These are phyloP conservation scores for Neurospora sp. DNA, from an alignment of 495 filamentous ascomycete species.

Conservation along the genomic window DNA sequence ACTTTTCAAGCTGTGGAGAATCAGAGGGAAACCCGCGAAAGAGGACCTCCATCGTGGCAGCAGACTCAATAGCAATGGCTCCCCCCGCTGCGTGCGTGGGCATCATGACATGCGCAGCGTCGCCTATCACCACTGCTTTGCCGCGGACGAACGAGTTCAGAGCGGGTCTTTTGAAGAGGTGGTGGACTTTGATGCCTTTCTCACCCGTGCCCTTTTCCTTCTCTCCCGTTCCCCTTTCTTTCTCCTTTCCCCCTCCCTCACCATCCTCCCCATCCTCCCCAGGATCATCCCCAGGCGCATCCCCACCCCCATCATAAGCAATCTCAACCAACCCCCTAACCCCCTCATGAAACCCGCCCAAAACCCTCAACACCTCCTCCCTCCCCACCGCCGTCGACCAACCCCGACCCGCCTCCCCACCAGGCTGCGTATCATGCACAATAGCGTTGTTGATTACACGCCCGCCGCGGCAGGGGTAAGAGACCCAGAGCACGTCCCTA, in stretches of 20 bases:
- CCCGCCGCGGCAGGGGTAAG: slow-evolving; percentile 36
- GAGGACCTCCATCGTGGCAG: slow-evolving; percentile 18
- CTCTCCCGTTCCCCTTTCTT: too few species aligned
- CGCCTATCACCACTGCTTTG: slow-evolving; percentile 16
- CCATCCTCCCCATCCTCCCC: too few species aligned
- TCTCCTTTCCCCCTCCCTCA: too few species aligned
- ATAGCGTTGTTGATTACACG: slow-evolving; percentile 21
- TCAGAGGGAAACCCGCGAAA: slow-evolving; percentile 6
- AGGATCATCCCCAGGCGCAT: too few species aligned
- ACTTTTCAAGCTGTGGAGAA: background rate
- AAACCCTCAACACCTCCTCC: slow-evolving; percentile 13
- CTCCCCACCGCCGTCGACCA: slow-evolving; percentile 8
- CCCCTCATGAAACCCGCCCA: slow-evolving; percentile 14
- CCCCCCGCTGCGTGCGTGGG: slow-evolving; percentile 21
- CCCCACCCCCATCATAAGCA: background rate
- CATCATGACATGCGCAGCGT: slow-evolving; percentile 24
- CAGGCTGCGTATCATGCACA: slow-evolving; percentile 15
- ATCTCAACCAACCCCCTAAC: slow-evolving; percentile 13
- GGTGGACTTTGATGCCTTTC: slow-evolving; percentile 23
- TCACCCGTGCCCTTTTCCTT: slow-evolving; percentile 3
- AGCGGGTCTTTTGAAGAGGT: slow-evolving; percentile 14
- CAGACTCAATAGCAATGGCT: slow-evolving; percentile 19
- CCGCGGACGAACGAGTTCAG: slow-evolving; percentile 16
- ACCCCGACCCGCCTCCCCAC: slow-evolving; percentile 9
- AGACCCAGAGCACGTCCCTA: slow-evolving; percentile 27